A percentile compares a stretch with the other conserved stretches of the same genome.
These are phyloP conservation scores for Aspergillus avenaceus DNA, from an alignment of 495 filamentous ascomycete genomes.

Conservation along the genomic window DNA sequence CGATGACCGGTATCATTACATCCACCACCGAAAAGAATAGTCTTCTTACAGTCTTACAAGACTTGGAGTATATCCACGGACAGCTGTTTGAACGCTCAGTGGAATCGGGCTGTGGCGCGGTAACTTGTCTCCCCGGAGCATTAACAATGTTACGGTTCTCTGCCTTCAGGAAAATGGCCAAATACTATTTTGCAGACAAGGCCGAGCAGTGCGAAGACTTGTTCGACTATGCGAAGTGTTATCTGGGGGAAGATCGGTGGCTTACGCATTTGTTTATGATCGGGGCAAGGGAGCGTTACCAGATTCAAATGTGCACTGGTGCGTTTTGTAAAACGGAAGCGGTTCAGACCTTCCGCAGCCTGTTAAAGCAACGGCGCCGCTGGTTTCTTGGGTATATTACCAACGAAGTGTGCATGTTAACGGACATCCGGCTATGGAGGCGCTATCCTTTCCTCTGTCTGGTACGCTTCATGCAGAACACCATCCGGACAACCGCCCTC, in stretches of 20 bases:
- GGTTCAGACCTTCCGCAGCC: conserved; percentile 78
- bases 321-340: conserved; percentile 99
- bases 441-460: conserved; percentile 86
- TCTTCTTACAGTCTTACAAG: conserved; percentile 87
- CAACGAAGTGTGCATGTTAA: conserved; percentile 98
- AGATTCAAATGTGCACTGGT: conserved; percentile 95
- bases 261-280: conserved; percentile 99
- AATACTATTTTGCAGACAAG: conserved; percentile 98
- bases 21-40: conserved; percentile 87
- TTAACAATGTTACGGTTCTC: conserved; percentile 95
- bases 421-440: conserved; percentile 85
- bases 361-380: conserved; percentile 90
- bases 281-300: conserved; percentile 84
- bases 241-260: conserved; percentile 96
- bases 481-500: conserved; percentile 89
- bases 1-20: conserved; percentile 98
- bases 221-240: conserved; percentile 94
- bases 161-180: conserved; percentile 94
- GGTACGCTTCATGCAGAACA: conserved; percentile 93
- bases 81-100: conserved; percentile 97
- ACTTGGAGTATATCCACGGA: conserved; percentile 98
- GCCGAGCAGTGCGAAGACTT: conserved; percentile 93
- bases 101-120: conserved; percentile 90
- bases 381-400: conserved; percentile 99
- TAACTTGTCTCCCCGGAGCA: conserved; percentile 92